These are phyloP conservation scores for Jimgerdemannia flammicorona DNA, from an alignment of 192 early-diverging fungal genomes.

Conservation along the genomic window DNA sequence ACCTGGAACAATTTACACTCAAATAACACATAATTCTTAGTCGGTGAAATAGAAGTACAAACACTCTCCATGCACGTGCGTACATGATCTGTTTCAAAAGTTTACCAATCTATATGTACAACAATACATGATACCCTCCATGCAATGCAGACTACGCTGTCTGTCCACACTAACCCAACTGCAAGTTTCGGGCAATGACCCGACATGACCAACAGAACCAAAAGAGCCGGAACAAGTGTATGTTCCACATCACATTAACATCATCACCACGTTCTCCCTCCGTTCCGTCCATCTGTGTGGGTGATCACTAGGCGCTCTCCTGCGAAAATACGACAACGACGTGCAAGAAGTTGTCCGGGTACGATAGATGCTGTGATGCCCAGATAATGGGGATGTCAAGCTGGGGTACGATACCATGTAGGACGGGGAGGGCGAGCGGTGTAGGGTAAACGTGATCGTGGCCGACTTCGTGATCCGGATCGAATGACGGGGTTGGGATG, in stretches of 20 bases:
- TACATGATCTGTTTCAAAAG: too few relatives aligned
- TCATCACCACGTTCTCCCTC: background rate
- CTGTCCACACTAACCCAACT: background rate
- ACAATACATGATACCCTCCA: background rate
- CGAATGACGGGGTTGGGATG: constrained; percentile 32
- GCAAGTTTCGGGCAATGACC: background rate
- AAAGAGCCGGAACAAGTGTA: too few relatives aligned
- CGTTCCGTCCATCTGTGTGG: background rate
- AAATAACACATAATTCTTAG: too few relatives aligned
- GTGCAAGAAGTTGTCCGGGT: constrained; percentile 84
- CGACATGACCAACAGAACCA: background rate
- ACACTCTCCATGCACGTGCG: too few relatives aligned
- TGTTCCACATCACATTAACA: too few relatives aligned
- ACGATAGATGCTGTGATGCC: constrained; percentile 71
- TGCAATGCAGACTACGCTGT: too few relatives aligned
- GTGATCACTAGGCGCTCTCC: background rate
- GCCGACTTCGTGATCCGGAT: background rate
- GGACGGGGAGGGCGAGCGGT: constrained; percentile 32
- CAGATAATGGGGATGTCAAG: constrained; percentile 70
- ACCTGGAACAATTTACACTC: too few relatives aligned
- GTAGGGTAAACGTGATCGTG: too few relatives aligned
- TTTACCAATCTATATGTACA: background rate
- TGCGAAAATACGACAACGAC: constrained; percentile 38
- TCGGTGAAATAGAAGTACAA: too few relatives aligned
- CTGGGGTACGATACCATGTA: constrained; percentile 69